A percentile compares a stretch with the other conserved stretches of the same genome.
phyloP scores from a whole-genome alignment of 345 rosid genomes.

The Corymbia maculata region DNA sequence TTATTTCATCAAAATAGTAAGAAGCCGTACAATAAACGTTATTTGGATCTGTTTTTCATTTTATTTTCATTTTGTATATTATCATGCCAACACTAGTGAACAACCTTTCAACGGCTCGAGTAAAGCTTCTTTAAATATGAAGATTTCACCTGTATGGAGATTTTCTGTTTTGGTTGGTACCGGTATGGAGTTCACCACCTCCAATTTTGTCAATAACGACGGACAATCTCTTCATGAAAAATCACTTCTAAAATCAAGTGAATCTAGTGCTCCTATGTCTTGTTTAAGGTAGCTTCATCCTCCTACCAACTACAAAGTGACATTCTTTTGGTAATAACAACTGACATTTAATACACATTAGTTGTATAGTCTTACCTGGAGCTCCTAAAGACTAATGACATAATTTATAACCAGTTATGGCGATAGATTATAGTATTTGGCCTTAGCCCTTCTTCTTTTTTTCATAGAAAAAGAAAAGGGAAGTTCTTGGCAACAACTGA shows the following conservation, averaged over 20 bases:
- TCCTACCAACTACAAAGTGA: constrained; percentile 9
- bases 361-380: neutral
- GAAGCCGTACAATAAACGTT: neutral
- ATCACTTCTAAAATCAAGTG: constrained; percentile 2
- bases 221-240: neutral
- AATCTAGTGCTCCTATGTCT: constrained; percentile 13
- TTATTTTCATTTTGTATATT: neutral
- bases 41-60: neutral
- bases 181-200: neutral
- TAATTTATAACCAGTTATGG: no score
- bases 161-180: no score
- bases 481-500: no score
- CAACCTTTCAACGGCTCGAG: neutral
- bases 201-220: neutral
- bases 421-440: no score
- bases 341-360: neutral
- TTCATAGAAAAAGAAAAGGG: no score
- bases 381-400: neutral
- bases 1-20: no score
- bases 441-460: no score
- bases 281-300: constrained; percentile 2
- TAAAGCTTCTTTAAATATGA: constrained; percentile 8
- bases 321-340: neutral
- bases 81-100: neutral
- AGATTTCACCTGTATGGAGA: neutral